Conservation (phyloP, 2,329 filamentous ascomycete species). For the Aspergillus eucalypticola region DNA sequence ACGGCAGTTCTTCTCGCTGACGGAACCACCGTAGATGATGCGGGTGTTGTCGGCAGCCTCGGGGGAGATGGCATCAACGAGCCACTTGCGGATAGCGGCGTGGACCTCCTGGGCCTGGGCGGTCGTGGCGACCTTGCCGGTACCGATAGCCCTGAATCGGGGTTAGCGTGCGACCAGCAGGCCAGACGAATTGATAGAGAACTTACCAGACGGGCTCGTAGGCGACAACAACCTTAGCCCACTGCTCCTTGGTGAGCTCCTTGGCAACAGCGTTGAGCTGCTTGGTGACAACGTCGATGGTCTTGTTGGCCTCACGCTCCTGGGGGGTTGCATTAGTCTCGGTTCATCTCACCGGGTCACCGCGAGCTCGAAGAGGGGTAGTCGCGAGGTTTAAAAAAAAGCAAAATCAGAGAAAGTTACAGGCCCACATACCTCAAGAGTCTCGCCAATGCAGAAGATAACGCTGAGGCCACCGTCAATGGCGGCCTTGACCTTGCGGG, state of each 20-base stretch:
- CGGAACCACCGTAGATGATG: constrained; percentile 94
- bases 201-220: constrained; percentile 98
- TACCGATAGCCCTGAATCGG: constrained; percentile 66
- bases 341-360: constrained; percentile 8
- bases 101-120: constrained; percentile 93
- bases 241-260: constrained; percentile 68
- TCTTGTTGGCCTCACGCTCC: constrained; percentile 83
- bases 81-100: constrained; percentile 86
- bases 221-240: constrained; percentile 91
- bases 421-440: constrained; percentile 61
- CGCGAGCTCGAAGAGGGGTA: constrained; percentile 10
- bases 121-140: constrained; percentile 86
- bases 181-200: neutral
- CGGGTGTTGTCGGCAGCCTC: constrained; percentile 82
- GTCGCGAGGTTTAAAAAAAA: constrained; percentile 15
- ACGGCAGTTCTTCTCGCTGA: constrained; percentile 96
- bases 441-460: constrained; percentile 97
- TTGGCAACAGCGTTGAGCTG: constrained; percentile 84
- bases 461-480: constrained; percentile 83
- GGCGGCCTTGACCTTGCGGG: constrained; percentile 91
- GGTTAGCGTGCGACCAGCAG: constrained; percentile 2
- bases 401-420: neutral
- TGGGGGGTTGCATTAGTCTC: constrained; percentile 24
- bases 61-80: constrained; percentile 71
- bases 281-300: constrained; percentile 68